Conservation (phyloP, 2,329 filamentous ascomycete species). For the Trichoderma endophyticum region DNA sequence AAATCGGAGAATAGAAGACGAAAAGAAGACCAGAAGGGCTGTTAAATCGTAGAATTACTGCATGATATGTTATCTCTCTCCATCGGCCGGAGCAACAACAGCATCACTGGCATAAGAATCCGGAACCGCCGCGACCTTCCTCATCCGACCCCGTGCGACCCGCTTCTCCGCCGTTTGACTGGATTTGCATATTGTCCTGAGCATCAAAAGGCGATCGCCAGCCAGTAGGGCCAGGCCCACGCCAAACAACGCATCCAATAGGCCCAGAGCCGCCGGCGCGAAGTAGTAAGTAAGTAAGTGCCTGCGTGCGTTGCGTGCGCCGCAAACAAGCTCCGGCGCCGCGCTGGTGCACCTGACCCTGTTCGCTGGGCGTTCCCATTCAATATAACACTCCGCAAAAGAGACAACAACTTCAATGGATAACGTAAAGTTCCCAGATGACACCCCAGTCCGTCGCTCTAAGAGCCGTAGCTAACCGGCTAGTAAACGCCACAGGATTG, state of each 20-base stretch:
- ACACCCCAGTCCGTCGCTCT: neutral
- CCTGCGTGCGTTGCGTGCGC: neutral
- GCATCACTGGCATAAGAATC: neutral
- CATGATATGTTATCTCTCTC: neutral
- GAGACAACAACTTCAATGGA: neutral
- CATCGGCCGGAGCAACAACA: neutral
- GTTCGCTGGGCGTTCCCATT: neutral
- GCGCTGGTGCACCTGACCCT: slow-evolving; percentile 16
- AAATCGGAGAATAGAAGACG: neutral
- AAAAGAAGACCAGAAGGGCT: neutral
- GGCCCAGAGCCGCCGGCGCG: neutral
- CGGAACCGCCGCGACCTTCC: slow-evolving; percentile 15
- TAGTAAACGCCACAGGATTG: slow-evolving; percentile 12
- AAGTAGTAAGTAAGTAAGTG: neutral
- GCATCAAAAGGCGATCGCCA: neutral
- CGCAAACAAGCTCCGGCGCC: neutral
- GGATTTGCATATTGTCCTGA: neutral
- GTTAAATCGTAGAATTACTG: neutral
- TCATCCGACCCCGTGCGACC: slow-evolving; percentile 12
- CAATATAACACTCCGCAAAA: neutral
- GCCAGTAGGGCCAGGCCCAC: neutral
- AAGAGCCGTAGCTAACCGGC: slow-evolving; percentile 17
- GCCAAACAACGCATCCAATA: neutral
- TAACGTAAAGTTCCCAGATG: slow-evolving; percentile 2
- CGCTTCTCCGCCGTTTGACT: slow-evolving; percentile 14